These are phyloP conservation scores for Toxicodendron radicans DNA, from an alignment of 345 rosid genomes.

Conservation along the genomic window DNA sequence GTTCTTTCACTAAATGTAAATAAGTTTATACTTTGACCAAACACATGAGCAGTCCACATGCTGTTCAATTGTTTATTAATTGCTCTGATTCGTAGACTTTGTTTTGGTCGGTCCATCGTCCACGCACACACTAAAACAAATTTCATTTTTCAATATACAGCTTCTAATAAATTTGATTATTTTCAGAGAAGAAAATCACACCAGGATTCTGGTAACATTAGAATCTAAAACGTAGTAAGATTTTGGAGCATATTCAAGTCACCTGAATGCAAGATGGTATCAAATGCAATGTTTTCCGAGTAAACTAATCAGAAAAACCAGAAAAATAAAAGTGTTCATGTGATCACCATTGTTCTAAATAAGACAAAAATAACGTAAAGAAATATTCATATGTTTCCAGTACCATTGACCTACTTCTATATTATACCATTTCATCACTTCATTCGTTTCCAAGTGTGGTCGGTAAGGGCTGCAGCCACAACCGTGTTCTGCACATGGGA, in stretches of 20 bases:
- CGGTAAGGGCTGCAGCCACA: neutral
- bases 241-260: neutral
- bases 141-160: no score
- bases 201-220: no score
- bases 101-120: no score
- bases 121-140: no score
- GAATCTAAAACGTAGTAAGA: neutral
- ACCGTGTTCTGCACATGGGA: neutral
- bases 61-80: neutral
- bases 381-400: neutral
- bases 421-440: no score
- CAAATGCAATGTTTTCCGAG: no score
- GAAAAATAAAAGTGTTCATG: no score
- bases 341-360: neutral
- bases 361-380: neutral
- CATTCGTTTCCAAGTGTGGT: no score
- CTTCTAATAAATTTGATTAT: no score
- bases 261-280: no score
- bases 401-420: neutral
- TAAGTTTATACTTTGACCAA: neutral
- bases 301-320: no score
- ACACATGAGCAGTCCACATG: neutral
- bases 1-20: neutral
- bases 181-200: no score
- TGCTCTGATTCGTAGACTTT: neutral